Base-by-base conservation (phyloP, 1,139 yeast species). In the Yamadazyma sp. region DNA sequence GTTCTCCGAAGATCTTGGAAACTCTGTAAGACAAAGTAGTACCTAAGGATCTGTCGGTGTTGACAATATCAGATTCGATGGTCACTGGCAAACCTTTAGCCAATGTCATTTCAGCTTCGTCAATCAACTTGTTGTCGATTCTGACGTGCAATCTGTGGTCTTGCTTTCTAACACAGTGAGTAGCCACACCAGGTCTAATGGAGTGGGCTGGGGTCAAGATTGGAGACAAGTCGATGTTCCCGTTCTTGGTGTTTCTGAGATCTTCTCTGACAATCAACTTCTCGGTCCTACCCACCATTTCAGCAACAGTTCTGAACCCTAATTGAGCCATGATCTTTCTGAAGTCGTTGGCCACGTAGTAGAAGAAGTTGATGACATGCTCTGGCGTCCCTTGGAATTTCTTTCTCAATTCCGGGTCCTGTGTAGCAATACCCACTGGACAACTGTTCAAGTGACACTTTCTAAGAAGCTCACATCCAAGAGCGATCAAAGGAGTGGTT, bases 341-440 rank as follows among this genome's bases (percentile, higher is more conserved):
- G 60, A 92, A 79, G 66, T 92, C 98, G 56, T 89, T 88, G 42
- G 97, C 83, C 62, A 92, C 75, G 68, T 91, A 92, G 73, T 85
- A 92, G 77, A 92, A 92, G 75, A 92, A 92, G 75, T 92, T 92
- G 66, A 92, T 91, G 45, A 92, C 98, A 59, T 92, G 98, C 66
- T 92, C 98, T 39, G 98, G 98, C 43, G 97, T 91, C 59, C 98
- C 98, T 56, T 79, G 77, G 68, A 92, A 92, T 67, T 91, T 92
- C 69, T 79, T 80, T 68, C 98, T 83, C 54, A 92, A 77, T 51
- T 83, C 88, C 23, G 98, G 97, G 64, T 92, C 98, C 66, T 92
- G 98, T 30, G 98, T 92, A 34, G 98, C 98, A 70, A 92, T 87
- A 69, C 98, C 98, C 39, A 91, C 98, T 27, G 98, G 96, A 69